phyloP scores from a whole-genome alignment of 148 eudicot species.

The Cornus controversa region DNA sequence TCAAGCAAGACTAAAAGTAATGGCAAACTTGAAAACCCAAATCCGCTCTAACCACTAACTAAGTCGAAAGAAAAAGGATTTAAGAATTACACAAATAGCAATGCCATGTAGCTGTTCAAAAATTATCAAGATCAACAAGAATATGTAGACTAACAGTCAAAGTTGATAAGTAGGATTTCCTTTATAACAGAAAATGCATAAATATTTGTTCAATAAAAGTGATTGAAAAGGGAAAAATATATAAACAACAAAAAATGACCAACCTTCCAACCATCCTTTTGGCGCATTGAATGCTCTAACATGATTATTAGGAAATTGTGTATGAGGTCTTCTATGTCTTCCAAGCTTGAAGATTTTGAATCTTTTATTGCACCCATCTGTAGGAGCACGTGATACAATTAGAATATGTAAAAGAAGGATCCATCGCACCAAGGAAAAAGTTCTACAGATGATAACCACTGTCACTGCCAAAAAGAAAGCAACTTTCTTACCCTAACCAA shows the following conservation, averaged over 20 bases:
- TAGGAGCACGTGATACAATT: conserved; percentile 20
- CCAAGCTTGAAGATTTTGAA: conserved; percentile 51
- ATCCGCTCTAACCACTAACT: not conserved
- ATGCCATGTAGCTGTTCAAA: conserved; percentile 1
- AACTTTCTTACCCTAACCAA: not conserved
- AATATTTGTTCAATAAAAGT: not conserved
- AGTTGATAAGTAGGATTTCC: not conserved
- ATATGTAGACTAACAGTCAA: not conserved
- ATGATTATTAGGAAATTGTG: conserved; percentile 91
- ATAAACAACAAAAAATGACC: conserved; percentile 1
- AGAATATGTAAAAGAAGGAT: not conserved
- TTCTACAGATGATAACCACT: not conserved
- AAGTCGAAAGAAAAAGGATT: not conserved
- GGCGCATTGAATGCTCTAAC: conserved; percentile 98
- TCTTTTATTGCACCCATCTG: conserved; percentile 60
- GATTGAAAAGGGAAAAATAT: not conserved
- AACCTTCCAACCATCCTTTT: conserved; percentile 99
- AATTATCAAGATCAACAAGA: not conserved
- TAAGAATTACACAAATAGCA: conserved; percentile 3
- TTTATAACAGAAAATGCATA: not conserved
- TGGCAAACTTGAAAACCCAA: not conserved
- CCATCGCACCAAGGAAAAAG: not conserved
- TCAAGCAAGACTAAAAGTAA: not conserved
- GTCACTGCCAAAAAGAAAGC: not conserved
- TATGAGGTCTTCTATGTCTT: conserved; percentile 89